Evolutionary conservation across 352 stramenopile species (phyloP), one percentile per base, ranked within the genome.

Genomic region (Globisporangium okanoganense): DNA sequence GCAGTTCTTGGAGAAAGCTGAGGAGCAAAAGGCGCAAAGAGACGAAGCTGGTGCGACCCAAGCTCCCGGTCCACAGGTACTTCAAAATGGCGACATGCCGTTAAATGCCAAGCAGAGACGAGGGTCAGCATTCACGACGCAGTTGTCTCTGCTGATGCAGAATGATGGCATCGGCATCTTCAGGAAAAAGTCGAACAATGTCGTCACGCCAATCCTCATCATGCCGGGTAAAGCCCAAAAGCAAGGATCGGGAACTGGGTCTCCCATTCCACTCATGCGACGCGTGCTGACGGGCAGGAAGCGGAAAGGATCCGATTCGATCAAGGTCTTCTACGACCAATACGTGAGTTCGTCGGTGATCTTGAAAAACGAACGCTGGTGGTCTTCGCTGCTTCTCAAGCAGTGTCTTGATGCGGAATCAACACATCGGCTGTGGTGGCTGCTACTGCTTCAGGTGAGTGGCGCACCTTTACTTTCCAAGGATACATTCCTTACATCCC

Each of bases 331-430:
- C 35, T 69, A 69, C 29, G 63, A 61, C 16, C 41, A 61, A 14
- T 69, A 69, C 56, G 22, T 33, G n/a, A 52, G 47, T 33, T 41
- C 58, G 7, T 24, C 24, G 8, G 47, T 45, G 6, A 29, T n/a
- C 3, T 18, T 22, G 27, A 57, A 41, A 27, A 49, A 7, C 20
- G 33, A 47, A 13, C 38, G 16, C 4, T 62, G 59, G 41, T 71
- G 56, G 60, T 48, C 38, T 2, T 50, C 51, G 7, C 27, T 79
- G 10, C 57, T 82, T 1, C 58, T 79, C 6, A 36, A 51, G 16
- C 29, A 66, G 31, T 75, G 76, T 40, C 72, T 90, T 25, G 75
- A 90, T 49, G 70, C 74, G 4, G 75, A 90, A 6, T 89, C 79
- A 1, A 56, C 43, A 13, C 44, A 57, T 2, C 67, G 79, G 18